These are phyloP conservation scores for Acanthamoeba healyi DNA, from an alignment of 208 protist species.

Conservation along the genomic window DNA sequence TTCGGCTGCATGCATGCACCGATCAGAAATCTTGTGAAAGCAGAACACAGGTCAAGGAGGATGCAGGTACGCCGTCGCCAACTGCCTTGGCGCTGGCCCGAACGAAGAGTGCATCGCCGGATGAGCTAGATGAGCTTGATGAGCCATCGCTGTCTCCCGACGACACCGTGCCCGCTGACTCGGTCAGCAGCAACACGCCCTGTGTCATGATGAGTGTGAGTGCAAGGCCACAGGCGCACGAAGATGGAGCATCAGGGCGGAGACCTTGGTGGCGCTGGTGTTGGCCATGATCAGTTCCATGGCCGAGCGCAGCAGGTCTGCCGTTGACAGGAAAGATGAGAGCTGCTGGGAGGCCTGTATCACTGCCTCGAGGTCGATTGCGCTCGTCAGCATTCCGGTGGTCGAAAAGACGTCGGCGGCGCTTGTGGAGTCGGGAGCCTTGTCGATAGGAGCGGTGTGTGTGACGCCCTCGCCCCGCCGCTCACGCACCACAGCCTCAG, in stretches of 20 bases:
- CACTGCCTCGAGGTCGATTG: conserved; percentile 46
- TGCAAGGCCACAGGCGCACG: no score
- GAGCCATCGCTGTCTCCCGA: not conserved
- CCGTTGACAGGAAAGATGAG: not conserved
- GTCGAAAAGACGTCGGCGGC: no score
- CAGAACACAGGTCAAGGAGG: no score
- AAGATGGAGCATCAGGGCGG: not conserved
- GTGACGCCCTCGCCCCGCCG: no score
- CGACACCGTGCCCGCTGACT: not conserved
- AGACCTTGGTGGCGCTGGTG: conserved; percentile 4
- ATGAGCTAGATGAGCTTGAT: not conserved
- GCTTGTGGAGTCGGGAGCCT: no score
- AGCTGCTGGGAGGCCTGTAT: conserved; percentile 25
- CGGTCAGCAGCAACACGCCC: not conserved
- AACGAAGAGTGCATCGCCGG: no score
- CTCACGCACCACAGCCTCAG: not conserved
- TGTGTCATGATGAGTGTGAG: not conserved
- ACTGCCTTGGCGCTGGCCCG: not conserved
- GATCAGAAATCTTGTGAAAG: no score
- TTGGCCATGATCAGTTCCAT: conserved; percentile 15
- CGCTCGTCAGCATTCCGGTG: not conserved
- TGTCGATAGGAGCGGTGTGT: no score
- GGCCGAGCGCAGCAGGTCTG: not conserved
- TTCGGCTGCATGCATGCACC: no score
- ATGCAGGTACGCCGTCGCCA: no score